Evolutionary conservation across 2,329 filamentous ascomycete genomes (phyloP).

Genomic region (Macrophomina phaseolina): DNA sequence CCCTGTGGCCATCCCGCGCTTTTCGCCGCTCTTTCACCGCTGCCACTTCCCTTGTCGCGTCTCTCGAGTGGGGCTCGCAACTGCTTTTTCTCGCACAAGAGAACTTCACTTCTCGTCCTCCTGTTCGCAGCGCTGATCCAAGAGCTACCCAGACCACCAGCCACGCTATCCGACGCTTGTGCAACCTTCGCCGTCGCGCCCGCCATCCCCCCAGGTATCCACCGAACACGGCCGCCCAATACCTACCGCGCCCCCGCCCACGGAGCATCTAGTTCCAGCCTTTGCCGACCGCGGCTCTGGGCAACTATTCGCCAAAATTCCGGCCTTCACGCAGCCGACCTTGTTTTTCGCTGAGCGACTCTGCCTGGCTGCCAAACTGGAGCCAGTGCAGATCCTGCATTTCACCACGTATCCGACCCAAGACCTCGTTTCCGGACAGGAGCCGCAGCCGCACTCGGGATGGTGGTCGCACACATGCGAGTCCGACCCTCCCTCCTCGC

Average conservation of each 20-base stretch:
- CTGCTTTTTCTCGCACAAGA: background rate
- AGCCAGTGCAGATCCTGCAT: constrained; percentile 19
- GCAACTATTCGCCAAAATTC: constrained; percentile 20
- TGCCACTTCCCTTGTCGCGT: background rate
- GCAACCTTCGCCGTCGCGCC: constrained; percentile 11
- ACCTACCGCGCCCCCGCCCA: background rate
- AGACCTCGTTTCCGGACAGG: constrained; percentile 24
- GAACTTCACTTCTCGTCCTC: background rate
- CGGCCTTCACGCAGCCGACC: background rate
- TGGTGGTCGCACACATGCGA: constrained; percentile 28
- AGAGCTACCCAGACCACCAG: background rate
- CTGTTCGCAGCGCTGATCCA: background rate
- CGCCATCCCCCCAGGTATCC: background rate
- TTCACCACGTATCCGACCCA: constrained; percentile 23
- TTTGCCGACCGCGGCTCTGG: background rate
- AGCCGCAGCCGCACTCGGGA: constrained; percentile 27
- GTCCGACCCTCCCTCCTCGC: constrained; percentile 28
- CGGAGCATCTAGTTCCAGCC: background rate
- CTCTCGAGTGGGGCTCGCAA: background rate
- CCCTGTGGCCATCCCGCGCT: background rate
- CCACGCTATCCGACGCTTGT: constrained; percentile 9
- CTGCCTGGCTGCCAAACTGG: constrained; percentile 26
- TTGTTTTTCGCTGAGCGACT: background rate
- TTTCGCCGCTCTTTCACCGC: constrained; percentile 25
- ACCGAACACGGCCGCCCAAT: no score